Conservation (phyloP, 305 asterid genomes). For the Solanum hybrid region DNA sequence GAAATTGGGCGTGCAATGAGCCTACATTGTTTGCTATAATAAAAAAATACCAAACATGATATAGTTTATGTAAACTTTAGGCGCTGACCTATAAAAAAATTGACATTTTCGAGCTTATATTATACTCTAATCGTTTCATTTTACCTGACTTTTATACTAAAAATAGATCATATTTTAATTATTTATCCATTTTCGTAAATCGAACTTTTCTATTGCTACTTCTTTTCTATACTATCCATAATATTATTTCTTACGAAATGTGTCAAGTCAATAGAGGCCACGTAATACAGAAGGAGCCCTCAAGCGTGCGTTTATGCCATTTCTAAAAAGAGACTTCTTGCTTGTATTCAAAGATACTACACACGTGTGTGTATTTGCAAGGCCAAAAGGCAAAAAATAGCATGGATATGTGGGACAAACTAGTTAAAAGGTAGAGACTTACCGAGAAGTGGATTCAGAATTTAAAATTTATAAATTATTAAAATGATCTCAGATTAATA, state of each 20-base stretch:
- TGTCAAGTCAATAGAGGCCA: not conserved
- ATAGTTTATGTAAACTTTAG: not conserved
- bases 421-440: not conserved
- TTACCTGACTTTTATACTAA: not conserved
- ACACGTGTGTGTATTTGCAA: not conserved
- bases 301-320: not conserved
- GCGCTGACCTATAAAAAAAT: not conserved
- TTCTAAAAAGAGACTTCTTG: not conserved
- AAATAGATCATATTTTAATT: not conserved
- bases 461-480: not conserved
- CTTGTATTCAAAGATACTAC: not conserved
- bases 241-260: not conserved
- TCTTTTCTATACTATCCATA: not conserved
- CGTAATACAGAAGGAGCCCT: not conserved
- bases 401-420: not conserved
- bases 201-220: not conserved
- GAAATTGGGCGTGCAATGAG: not conserved
- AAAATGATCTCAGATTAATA: not conserved
- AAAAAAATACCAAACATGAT: not conserved
- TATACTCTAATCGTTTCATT: not conserved
- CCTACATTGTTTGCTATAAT: not conserved
- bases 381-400: not conserved
- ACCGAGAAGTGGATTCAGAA: accelerated
- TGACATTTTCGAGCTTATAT: not conserved
- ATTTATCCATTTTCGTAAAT: not conserved